Conservation (phyloP, 805 yeast genomes). For the Tetrapisispora nanseiensis region DNA sequence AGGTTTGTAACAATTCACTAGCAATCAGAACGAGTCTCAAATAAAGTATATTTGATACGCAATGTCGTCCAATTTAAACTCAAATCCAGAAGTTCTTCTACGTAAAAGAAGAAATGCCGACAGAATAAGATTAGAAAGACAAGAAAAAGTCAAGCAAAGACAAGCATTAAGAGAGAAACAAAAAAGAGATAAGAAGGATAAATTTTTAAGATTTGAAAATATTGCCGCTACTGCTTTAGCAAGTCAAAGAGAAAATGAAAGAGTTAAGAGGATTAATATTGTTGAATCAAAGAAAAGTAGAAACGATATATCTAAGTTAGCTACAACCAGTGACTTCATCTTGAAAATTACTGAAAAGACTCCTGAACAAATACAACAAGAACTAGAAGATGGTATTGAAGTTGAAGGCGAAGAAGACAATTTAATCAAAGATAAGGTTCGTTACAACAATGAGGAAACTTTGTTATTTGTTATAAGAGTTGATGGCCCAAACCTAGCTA, state of each 20-base stretch:
- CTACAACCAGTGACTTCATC: conserved; percentile 29
- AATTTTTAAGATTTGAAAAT: conserved; percentile 66
- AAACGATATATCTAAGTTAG: conserved; percentile 17
- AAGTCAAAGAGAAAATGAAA: conserved; percentile 54
- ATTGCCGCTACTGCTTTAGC: conserved; percentile 58
- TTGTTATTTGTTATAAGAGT: conserved; percentile 60
- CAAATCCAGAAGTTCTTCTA: conserved; percentile 68
- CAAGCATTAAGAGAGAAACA: conserved; percentile 37
- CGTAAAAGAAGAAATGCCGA: conserved; percentile 75
- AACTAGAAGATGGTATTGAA: conserved; percentile 10
- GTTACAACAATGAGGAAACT: conserved; percentile 36
- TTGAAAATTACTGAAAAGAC: conserved; percentile 23
- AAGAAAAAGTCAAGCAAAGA: conserved; percentile 49
- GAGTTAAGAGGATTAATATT: conserved; percentile 54
- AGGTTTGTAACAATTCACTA: too few relatives aligned
- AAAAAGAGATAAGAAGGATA: conserved; percentile 36
- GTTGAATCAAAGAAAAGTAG: conserved; percentile 34
- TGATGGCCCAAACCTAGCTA: conserved; percentile 53
- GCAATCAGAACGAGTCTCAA: background rate
- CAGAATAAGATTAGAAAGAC: conserved; percentile 61
- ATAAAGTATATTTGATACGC: background rate
- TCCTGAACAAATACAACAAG: conserved; percentile 6
- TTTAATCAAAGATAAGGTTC: conserved; percentile 26
- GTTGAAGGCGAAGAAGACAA: conserved; percentile 25
- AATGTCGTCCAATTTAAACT: conserved; percentile 23